phyloP scores from a whole-genome alignment of 768 basidiomycete genomes.

The Pholiota conissans region DNA sequence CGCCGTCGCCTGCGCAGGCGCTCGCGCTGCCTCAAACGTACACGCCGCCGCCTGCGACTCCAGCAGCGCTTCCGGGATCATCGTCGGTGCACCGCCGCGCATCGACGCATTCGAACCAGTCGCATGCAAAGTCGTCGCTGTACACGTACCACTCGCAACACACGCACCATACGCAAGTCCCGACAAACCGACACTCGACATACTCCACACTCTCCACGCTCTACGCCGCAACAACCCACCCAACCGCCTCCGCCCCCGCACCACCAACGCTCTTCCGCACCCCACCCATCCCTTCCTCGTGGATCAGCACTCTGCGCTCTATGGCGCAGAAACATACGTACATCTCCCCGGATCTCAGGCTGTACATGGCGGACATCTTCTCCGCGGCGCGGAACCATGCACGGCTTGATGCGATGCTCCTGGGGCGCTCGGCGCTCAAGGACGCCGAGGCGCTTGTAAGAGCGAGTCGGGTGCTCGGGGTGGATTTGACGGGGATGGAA shows the following conservation, averaged over 20 bases:
- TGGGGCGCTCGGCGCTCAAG: slow-evolving; percentile 53
- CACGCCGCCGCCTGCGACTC: slow-evolving; percentile 20
- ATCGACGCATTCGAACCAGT: not conserved
- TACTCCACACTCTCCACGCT: no score
- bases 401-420: slow-evolving; percentile 64
- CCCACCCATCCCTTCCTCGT: slow-evolving; percentile 26
- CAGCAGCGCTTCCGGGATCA: not conserved
- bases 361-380: slow-evolving; percentile 76
- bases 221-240: no score
- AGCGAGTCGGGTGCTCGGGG: slow-evolving; percentile 66
- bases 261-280: not conserved
- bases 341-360: slow-evolving; percentile 49
- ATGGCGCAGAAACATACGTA: slow-evolving; percentile 33
- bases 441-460: slow-evolving; percentile 70
- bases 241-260: not conserved
- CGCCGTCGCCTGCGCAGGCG: slow-evolving; percentile 23
- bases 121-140: not conserved
- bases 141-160: not conserved
- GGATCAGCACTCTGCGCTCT: slow-evolving; percentile 29
- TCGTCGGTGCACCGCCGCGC: not conserved
- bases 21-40: slow-evolving; percentile 24
- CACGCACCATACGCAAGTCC: no score
- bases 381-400: slow-evolving; percentile 73
- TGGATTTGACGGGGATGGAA: slow-evolving; percentile 60
- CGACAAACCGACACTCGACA: no score